phyloP scores from a whole-genome alignment of 208 protist species.

The Leishmania tarentolae region DNA sequence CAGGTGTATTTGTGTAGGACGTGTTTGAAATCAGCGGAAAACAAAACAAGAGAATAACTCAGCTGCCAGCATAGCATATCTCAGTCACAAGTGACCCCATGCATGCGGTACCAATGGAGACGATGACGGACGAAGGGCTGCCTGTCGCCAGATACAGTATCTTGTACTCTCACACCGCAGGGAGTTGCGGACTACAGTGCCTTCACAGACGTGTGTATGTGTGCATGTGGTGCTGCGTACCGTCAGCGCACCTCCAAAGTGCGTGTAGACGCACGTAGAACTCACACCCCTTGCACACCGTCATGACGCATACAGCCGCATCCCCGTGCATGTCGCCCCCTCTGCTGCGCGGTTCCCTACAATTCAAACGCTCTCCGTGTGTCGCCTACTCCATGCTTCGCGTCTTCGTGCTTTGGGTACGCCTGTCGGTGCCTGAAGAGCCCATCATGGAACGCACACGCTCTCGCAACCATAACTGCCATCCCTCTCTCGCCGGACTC shows the following conservation, averaged over 20 bases:
- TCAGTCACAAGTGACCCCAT: not conserved
- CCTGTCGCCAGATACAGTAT: not conserved
- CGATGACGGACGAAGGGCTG: not conserved
- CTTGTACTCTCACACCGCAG: not conserved
- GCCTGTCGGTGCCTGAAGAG: not conserved
- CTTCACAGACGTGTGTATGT: not conserved
- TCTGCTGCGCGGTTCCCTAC: not conserved
- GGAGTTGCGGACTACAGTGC: not conserved
- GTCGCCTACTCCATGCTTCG: not conserved
- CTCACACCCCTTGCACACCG: not conserved
- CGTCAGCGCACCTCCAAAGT: not conserved
- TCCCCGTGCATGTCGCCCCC: not conserved
- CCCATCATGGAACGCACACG: not conserved
- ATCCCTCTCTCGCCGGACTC: not conserved
- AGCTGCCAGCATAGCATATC: not conserved
- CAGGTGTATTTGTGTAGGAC: not conserved
- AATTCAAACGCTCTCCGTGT: not conserved
- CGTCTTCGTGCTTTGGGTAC: not conserved
- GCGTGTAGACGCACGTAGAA: not conserved
- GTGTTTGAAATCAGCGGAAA: not conserved
- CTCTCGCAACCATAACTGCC: not conserved
- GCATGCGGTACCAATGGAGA: not conserved
- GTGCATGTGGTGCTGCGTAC: not conserved
- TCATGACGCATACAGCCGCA: not conserved
- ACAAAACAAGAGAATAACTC: not conserved